phyloP scores from a whole-genome alignment of 495 filamentous ascomycete species.

The Aspergillus heteromorphus region DNA sequence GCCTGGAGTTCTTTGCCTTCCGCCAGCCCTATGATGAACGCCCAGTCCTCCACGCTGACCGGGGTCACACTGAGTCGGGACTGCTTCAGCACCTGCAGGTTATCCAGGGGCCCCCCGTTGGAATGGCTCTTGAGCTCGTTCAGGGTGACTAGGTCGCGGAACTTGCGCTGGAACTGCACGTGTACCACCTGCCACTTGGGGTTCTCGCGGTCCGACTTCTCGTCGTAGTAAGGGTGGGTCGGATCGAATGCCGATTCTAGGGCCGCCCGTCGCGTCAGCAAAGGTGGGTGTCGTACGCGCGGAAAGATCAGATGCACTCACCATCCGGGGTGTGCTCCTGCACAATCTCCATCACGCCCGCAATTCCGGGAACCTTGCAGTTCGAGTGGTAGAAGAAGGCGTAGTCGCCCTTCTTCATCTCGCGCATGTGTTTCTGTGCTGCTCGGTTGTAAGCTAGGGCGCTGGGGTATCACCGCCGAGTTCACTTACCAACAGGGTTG shows the following conservation, averaged over 20 bases:
- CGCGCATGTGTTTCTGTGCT: conserved; percentile 80
- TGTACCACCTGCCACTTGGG: conserved; percentile 88
- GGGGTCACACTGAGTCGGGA: conserved; percentile 77
- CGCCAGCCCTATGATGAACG: conserved; percentile 59
- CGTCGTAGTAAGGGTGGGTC: conserved; percentile 75
- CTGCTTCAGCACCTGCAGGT: conserved; percentile 79
- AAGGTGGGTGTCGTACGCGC: neutral
- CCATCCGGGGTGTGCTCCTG: conserved; percentile 73
- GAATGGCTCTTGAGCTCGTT: conserved; percentile 63
- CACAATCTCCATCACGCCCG: conserved; percentile 91
- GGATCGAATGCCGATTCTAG: conserved; percentile 76
- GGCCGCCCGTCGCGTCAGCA: conserved; percentile 5
- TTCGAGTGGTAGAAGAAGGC: conserved; percentile 99
- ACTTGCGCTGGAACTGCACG: conserved; percentile 78
- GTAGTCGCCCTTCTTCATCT: conserved; percentile 86
- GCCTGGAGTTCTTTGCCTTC: conserved; percentile 15
- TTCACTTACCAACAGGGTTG: conserved; percentile 46
- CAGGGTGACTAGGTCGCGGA: conserved; percentile 64
- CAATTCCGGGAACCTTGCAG: conserved; percentile 84
- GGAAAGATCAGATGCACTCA: conserved; percentile 25
- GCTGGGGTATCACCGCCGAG: neutral
- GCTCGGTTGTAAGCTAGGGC: conserved; percentile 16
- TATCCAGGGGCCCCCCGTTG: conserved; percentile 60
- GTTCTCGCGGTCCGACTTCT: conserved; percentile 62
- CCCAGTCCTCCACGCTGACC: conserved; percentile 70